Evolutionary conservation across 441 rosid species (phyloP).

Genomic region (Cnidoscolus chayamansa): DNA sequence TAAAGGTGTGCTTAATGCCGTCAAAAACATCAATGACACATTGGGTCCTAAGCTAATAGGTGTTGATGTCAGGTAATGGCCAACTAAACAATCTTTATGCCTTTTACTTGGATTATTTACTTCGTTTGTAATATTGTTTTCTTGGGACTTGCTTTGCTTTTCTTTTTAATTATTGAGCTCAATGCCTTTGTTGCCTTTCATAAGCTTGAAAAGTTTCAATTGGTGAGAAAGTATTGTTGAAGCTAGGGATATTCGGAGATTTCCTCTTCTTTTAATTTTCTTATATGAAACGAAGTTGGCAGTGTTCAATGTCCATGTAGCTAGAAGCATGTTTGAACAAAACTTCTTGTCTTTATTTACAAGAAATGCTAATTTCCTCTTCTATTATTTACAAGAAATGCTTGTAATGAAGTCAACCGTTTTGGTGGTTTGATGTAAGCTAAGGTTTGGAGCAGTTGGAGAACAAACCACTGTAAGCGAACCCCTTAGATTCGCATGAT

Average conservation of each 20-base stretch:
- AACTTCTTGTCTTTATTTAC: not conserved
- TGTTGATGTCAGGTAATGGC: conserved; percentile 72
- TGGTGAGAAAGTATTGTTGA: not conserved
- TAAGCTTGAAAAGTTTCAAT: too few relatives aligned
- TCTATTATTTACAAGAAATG: not conserved
- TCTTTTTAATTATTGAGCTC: not conserved
- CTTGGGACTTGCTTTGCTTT: not conserved
- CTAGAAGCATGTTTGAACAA: not conserved
- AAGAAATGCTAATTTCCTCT: not conserved
- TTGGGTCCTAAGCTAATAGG: conserved; percentile 85
- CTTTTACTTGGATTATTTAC: too few relatives aligned
- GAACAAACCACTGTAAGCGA: too few relatives aligned
- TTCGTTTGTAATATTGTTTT: too few relatives aligned
- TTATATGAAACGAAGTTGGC: too few relatives aligned
- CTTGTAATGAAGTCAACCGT: not conserved
- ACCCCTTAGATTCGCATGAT: too few relatives aligned
- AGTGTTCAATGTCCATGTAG: too few relatives aligned
- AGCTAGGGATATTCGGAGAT: not conserved
- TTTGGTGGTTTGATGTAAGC: not conserved
- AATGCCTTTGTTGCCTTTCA: too few relatives aligned
- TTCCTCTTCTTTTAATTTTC: not conserved
- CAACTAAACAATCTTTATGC: not conserved
- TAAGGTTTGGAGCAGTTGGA: not conserved
- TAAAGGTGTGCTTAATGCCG: conserved; percentile 79
- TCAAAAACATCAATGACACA: conserved; percentile 58